A percentile compares a stretch with the other conserved stretches of the same genome.
Conservation (phyloP, 306 rosid species). For the Sophora flavescens region DNA sequence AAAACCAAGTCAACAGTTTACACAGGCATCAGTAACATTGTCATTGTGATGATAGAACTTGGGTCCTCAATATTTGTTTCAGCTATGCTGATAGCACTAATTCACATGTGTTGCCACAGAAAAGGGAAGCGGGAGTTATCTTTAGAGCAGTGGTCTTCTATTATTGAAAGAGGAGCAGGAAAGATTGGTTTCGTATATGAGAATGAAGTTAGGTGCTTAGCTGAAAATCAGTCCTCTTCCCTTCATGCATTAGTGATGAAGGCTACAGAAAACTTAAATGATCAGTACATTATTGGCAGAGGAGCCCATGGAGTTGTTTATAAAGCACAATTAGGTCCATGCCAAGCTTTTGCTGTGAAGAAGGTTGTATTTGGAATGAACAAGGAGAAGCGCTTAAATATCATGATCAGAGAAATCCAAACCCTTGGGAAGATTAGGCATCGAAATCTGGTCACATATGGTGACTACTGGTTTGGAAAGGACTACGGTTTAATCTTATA, state of each 20-base stretch:
- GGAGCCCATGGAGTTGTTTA: constrained; percentile 78
- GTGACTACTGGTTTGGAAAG: constrained; percentile 52
- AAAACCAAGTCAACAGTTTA: constrained; percentile 40
- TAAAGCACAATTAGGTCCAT: constrained; percentile 50
- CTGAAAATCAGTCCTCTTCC: constrained; percentile 37
- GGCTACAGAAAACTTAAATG: constrained; percentile 58
- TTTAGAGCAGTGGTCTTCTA: neutral
- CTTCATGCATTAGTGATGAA: constrained; percentile 49
- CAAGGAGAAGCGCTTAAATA: constrained; percentile 18
- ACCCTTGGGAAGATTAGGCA: constrained; percentile 59
- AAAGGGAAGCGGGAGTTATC: too few relatives aligned
- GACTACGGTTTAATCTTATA: constrained; percentile 61
- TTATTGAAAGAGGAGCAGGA: too few relatives aligned
- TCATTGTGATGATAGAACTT: constrained; percentile 54
- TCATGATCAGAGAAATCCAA: neutral
- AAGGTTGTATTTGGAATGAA: constrained; percentile 53
- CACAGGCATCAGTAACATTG: constrained; percentile 37
- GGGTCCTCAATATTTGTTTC: constrained; percentile 49
- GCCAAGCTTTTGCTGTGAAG: constrained; percentile 56
- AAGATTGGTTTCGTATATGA: too few relatives aligned
- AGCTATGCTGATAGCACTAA: constrained; percentile 27
- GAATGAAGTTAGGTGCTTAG: neutral
- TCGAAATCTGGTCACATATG: constrained; percentile 56
- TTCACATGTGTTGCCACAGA: neutral
- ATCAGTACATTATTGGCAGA: constrained; percentile 57